Conservation (phyloP, 192 early-diverging fungal genomes). For the Thamnidium elegans region DNA sequence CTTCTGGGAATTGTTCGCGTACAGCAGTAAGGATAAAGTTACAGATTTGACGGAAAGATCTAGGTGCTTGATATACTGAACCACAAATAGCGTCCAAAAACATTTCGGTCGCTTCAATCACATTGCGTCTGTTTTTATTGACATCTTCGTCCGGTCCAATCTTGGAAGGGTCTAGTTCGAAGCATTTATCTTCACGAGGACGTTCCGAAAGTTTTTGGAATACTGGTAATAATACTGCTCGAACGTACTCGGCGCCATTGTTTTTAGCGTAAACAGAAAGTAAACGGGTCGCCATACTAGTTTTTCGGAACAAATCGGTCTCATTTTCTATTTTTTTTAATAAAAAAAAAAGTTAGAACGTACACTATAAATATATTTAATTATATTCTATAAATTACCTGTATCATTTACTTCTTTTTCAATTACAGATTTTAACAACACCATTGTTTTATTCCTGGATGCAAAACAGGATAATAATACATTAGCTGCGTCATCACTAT, state of each 20-base stretch:
- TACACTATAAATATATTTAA: not conserved
- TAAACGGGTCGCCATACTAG: slow-evolving; percentile 73
- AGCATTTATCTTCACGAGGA: slow-evolving; percentile 57
- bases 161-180: slow-evolving; percentile 82
- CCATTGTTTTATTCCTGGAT: slow-evolving; percentile 50
- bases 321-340: slow-evolving; percentile 38
- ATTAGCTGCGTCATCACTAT: slow-evolving; percentile 72
- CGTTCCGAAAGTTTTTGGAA: slow-evolving; percentile 55
- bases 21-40: slow-evolving; percentile 60
- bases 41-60: slow-evolving; percentile 63
- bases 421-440: slow-evolving; percentile 64
- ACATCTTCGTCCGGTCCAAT: slow-evolving; percentile 51
- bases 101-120: slow-evolving; percentile 56
- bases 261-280: slow-evolving; percentile 66
- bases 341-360: not conserved
- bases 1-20: slow-evolving; percentile 62
- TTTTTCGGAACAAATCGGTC: slow-evolving; percentile 75
- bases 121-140: slow-evolving; percentile 62
- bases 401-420: slow-evolving; percentile 70
- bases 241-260: slow-evolving; percentile 63
- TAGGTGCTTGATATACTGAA: slow-evolving; percentile 55
- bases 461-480: slow-evolving; percentile 72
- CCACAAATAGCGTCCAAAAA: slow-evolving; percentile 70
- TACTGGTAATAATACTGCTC: slow-evolving; percentile 57
- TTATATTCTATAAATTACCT: slow-evolving; percentile 31